phyloP scores from a whole-genome alignment of 208 protist species.

The Phytomonas sp. region DNA sequence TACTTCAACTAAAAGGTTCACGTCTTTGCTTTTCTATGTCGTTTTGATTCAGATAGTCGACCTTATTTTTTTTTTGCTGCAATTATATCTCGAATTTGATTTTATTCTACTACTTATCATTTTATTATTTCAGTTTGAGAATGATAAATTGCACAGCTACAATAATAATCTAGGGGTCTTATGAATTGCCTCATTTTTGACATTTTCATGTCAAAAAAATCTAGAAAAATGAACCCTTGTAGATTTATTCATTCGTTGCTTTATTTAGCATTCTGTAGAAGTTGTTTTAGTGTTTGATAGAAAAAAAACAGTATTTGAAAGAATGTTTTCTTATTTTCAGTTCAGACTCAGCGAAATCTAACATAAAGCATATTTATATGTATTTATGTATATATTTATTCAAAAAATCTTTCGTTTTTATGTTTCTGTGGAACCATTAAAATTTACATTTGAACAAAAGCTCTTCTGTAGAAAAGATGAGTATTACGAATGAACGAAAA shows the following conservation, averaged over 20 bases:
- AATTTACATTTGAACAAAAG: background rate
- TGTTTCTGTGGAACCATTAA: background rate
- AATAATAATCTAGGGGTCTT: background rate
- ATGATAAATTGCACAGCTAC: background rate
- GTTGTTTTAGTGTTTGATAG: background rate
- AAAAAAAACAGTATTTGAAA: background rate
- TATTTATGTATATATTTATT: background rate
- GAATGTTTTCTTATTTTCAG: constrained; percentile 1
- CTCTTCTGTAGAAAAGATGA: background rate
- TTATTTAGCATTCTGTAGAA: constrained; percentile 2
- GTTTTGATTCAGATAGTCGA: constrained; percentile 1
- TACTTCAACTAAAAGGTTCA: background rate
- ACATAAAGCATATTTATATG: background rate
- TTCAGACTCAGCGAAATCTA: background rate
- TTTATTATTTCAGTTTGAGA: constrained; percentile 3
- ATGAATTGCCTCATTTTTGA: background rate
- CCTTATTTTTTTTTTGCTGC: background rate
- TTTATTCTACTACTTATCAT: constrained; percentile 8
- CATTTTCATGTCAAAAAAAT: no score
- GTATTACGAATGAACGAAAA: background rate
- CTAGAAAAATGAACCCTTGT: background rate
- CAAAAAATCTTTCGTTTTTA: background rate
- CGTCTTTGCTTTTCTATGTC: constrained; percentile 18
- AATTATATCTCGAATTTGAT: background rate
- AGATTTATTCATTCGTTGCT: background rate